Base-by-base conservation (phyloP, 495 filamentous ascomycete genomes). In the Daldinia vernicosa region DNA sequence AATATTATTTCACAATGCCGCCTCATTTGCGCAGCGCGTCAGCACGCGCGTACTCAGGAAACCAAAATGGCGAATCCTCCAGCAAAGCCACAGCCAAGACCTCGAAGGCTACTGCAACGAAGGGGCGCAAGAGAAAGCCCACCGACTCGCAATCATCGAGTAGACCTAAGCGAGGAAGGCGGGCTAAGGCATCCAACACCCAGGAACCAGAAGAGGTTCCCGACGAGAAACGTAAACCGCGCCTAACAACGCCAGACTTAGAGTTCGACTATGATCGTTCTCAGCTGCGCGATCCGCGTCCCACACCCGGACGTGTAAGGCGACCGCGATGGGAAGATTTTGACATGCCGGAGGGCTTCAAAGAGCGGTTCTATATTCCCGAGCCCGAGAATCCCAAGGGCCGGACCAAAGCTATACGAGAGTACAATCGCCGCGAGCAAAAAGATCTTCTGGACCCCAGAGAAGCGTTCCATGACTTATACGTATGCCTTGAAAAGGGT, bases 401-500 rank as follows among this genome's bases (percentile, higher is more conserved):
- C 7, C 28, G 61, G 9, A 47, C 62, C 19, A 63, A 39, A 26
- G 63, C 72, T 5, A 17, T 15, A 0, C 15, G 50, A n/a, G 66
- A 69, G 32, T 17, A 59, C 1, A 9, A 17, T 0, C 27, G 69
- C 1, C 40, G 3, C 32, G 24, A 6, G 9, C 1, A 72, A 11
- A 12, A 51, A 6, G 0, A 4, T 4, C 4, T 68, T 1, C 0
- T 69, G 1, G 69, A 75, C n/a, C 72, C 72, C 2, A 58, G 60
- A n/a, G 60, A 8, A 1, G 3, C n/a, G 6, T 74, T 63, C 28
- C 66, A 69, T 45, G 56, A 60, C 22, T 40, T 70, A 9, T 1
- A 76, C n/a, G 40, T 74, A 12, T 78, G 74, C 24, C 61, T 59
- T 45, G 9, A 63, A 8, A 73, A 70, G 24, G 76, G 72, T 5